phyloP scores from a whole-genome alignment of 2,329 filamentous ascomycete genomes.

The Ophiostoma ips region DNA sequence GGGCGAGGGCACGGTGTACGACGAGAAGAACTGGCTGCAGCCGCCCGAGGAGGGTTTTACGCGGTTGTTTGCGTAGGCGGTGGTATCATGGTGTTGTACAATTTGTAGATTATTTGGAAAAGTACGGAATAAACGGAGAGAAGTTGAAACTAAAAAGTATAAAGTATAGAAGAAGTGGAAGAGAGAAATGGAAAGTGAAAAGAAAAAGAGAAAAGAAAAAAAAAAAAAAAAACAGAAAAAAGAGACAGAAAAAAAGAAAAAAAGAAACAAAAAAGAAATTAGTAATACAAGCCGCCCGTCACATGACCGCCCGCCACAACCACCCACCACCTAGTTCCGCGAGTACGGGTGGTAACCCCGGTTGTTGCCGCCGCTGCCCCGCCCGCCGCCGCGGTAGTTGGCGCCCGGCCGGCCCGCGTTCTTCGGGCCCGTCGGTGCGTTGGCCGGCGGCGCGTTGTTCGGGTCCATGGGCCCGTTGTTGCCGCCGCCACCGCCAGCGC shows the following conservation, averaged over 20 bases:
- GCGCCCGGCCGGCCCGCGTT: conserved; percentile 84
- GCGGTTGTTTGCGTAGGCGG: too few relatives aligned
- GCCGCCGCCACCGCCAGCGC: conserved; percentile 10
- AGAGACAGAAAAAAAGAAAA: background rate
- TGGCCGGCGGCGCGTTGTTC: conserved; percentile 52
- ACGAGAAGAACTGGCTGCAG: conserved; percentile 86
- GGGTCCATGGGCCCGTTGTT: conserved; percentile 32
- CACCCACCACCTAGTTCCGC: conserved; percentile 14
- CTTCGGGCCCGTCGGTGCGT: conserved; percentile 88
- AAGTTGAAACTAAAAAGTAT: background rate
- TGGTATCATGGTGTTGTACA: too few relatives aligned
- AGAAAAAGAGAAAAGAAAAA: background rate
- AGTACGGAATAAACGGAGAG: too few relatives aligned
- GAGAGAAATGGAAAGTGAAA: background rate
- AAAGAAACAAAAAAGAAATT: background rate
- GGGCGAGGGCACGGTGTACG: conserved; percentile 52
- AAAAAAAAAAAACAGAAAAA: background rate
- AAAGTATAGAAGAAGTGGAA: background rate
- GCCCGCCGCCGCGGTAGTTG: conserved; percentile 83
- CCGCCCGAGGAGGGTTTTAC: conserved; percentile 71
- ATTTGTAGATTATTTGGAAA: too few relatives aligned
- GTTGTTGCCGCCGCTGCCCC: conserved; percentile 39
- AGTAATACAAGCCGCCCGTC: background rate
- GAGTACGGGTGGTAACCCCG: conserved; percentile 70
- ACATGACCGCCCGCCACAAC: background rate